Percentiles rank a stretch among this genome's conserved stretches.
Evolutionary conservation across 768 basidiomycete genomes (phyloP).

Genomic region (Amanita subjunquillea): DNA sequence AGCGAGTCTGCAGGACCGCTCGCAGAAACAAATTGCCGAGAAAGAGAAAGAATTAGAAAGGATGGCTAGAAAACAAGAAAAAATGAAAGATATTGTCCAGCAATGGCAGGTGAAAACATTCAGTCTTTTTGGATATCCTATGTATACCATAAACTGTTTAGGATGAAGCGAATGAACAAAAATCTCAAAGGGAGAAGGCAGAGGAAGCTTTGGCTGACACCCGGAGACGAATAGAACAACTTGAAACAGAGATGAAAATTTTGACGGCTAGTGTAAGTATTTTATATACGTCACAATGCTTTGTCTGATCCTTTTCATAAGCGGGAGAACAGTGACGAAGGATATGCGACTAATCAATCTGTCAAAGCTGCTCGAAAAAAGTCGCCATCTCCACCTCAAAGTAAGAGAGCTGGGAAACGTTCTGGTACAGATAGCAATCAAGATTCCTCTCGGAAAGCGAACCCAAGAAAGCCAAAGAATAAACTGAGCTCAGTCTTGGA

Average conservation of each 20-base stretch:
- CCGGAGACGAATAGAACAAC: slow-evolving; percentile 32
- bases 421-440: slow-evolving; percentile 5
- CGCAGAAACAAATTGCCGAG: slow-evolving; percentile 25
- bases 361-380: not conserved
- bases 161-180: slow-evolving; percentile 27
- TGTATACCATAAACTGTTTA: slow-evolving; percentile 12
- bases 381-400: slow-evolving; percentile 1
- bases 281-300: not conserved
- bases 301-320: not conserved
- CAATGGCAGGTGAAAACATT: slow-evolving; percentile 35
- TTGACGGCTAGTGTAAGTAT: not conserved
- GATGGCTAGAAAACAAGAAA: slow-evolving; percentile 29
- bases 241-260: slow-evolving; percentile 31
- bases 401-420: slow-evolving; percentile 2
- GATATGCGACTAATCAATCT: not conserved
- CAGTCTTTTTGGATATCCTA: not conserved
- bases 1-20: slow-evolving; percentile 30
- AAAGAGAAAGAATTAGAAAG: slow-evolving; percentile 27
- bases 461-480: not conserved
- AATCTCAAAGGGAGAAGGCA: slow-evolving; percentile 24
- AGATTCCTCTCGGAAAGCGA: slow-evolving; percentile 1
- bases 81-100: slow-evolving; percentile 27
- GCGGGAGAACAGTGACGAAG: not conserved
- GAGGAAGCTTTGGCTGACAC: slow-evolving; percentile 24
- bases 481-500: slow-evolving; percentile 5